These are phyloP conservation scores for Ophiosphaerella korrae DNA, from an alignment of 2,329 filamentous ascomycete genomes.

Conservation along the genomic window DNA sequence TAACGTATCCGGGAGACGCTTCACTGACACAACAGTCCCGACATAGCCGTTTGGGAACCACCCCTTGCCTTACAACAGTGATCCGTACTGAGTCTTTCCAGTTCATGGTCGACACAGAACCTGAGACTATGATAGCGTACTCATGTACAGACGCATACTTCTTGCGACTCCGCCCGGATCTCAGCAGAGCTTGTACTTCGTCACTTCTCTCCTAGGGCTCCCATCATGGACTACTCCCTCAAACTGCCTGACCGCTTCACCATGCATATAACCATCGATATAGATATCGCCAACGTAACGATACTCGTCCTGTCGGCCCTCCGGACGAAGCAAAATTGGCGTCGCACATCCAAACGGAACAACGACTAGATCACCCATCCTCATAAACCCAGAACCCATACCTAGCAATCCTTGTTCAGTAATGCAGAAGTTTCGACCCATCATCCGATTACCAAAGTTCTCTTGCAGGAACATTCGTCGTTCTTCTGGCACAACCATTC, in stretches of 20 bases:
- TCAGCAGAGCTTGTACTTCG: slow-evolving; percentile 4
- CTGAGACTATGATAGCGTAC: no score
- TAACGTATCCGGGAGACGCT: not conserved
- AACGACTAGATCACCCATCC: slow-evolving; percentile 34
- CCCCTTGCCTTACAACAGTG: no score
- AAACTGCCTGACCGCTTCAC: slow-evolving; percentile 30
- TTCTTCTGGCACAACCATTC: slow-evolving; percentile 3
- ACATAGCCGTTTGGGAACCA: no score
- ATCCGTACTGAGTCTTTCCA: no score
- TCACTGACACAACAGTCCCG: not conserved
- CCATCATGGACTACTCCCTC: not conserved
- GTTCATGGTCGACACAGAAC: no score
- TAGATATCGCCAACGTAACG: slow-evolving; percentile 45
- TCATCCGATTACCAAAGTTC: slow-evolving; percentile 22
- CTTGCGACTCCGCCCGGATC: not conserved
- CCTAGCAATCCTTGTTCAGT: slow-evolving; percentile 30
- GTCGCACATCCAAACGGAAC: slow-evolving; percentile 47
- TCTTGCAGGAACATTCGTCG: slow-evolving; percentile 20
- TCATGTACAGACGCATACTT: no score
- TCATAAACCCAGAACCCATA: slow-evolving; percentile 43
- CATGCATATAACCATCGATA: slow-evolving; percentile 45
- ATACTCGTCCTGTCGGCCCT: slow-evolving; percentile 29
- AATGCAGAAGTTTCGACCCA: slow-evolving; percentile 27
- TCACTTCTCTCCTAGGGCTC: not conserved
- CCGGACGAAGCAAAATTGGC: slow-evolving; percentile 37